Base-by-base conservation (phyloP, 1,284 basidiomycete species). In the Phellopilus nigrolimitatus region DNA sequence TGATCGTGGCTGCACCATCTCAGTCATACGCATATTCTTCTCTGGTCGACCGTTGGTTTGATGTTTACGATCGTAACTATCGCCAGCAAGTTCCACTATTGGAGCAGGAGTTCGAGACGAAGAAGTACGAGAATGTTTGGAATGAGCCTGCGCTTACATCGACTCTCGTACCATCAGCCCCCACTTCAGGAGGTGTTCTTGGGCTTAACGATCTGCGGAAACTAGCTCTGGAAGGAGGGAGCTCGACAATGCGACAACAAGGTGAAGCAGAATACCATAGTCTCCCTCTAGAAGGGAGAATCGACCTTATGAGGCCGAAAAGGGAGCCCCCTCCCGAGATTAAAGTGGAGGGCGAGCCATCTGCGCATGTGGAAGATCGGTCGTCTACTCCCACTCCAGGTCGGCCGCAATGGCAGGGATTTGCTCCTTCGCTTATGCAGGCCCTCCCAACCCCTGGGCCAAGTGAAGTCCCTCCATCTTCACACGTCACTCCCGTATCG, bases 31-130 rank as follows among this genome's bases (percentile, higher is more conserved):
- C 88, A 65, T 93, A 92, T 60, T 72, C 75, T 51, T 75, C 82
- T 19, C 82, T 98, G 17, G 78, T 97, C 15, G 85, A 94, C 98
- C n/a, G n/a, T n/a, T n/a, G n/a, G n/a, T n/a, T n/a, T n/a, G n/a
- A n/a, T n/a, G n/a, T n/a, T n/a, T n/a, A 95, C 62, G 92, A 97
- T 68, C 80, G 73, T 36, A 80, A 95, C 66, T 91, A 91, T 64
- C 88, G 91, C 36, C 72, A 79, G 1, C 65, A 73, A 33, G 61
- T 67, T 33, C 59, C 70, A 24, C 58, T 69, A 19, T 64, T 73
- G 4, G 64, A 66, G 50, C 62, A 66, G 31, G 71, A 77, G 12
- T 93, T 93, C 64, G 77, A 82, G 49, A 78, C 85, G 15, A 78
- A 76, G 56, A 78, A 78, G 46, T 90, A 88, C 64, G 68, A 80